phyloP scores from a whole-genome alignment of 192 early-diverging fungal species.

The Geranomyces variabilis region DNA sequence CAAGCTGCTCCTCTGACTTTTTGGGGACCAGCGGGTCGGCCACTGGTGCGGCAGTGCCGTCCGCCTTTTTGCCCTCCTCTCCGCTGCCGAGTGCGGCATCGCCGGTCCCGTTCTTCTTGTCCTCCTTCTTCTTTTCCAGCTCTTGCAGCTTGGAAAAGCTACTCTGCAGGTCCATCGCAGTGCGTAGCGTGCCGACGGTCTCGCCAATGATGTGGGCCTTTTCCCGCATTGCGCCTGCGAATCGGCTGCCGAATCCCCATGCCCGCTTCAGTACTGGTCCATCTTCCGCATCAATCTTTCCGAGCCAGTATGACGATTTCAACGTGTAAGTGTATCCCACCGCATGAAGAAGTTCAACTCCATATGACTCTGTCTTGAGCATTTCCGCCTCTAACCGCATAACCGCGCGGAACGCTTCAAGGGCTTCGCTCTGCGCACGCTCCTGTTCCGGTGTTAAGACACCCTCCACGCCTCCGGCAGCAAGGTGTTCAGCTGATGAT shows the following conservation, averaged over 20 bases:
- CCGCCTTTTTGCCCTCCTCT: constrained; percentile 1
- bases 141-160: constrained; percentile 87
- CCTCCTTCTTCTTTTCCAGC: constrained; percentile 80
- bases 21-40: constrained; percentile 14
- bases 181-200: constrained; percentile 88
- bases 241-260: constrained; percentile 49
- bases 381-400: constrained; percentile 81
- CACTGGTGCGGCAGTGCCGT: not conserved
- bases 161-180: constrained; percentile 90
- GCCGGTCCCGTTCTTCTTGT: constrained; percentile 41
- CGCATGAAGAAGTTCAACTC: constrained; percentile 89
- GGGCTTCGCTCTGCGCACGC: constrained; percentile 53
- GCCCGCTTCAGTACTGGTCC: constrained; percentile 54
- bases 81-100: constrained; percentile 18
- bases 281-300: constrained; percentile 58
- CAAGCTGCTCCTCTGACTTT: constrained; percentile 40
- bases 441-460: constrained; percentile 28
- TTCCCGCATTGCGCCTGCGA: constrained; percentile 67
- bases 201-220: constrained; percentile 90
- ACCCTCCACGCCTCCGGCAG: not conserved
- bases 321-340: constrained; percentile 90
- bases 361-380: constrained; percentile 88
- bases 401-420: constrained; percentile 69
- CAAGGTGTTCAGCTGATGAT: constrained; percentile 22
- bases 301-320: constrained; percentile 85